Evolutionary conservation across 306 rosid species (phyloP).

Genomic region (Pyrus communis): DNA sequence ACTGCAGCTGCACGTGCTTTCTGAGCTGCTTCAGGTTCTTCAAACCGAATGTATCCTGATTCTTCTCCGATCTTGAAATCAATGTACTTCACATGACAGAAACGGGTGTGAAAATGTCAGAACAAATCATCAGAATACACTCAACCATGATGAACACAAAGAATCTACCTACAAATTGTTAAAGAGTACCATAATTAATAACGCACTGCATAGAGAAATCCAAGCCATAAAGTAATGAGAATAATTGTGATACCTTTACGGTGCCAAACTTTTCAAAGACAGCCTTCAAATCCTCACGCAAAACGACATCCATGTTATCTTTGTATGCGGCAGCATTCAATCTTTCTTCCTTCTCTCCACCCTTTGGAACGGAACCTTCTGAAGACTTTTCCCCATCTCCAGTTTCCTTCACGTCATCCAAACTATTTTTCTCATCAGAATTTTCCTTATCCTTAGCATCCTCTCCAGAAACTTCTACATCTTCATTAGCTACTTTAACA

Average conservation of each 20-base stretch:
- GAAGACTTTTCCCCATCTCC: constrained; percentile 28
- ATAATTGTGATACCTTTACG: constrained; percentile 49
- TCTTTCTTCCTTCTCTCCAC: constrained; percentile 33
- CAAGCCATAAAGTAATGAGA: background rate
- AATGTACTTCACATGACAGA: constrained; percentile 38
- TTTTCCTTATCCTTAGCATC: constrained; percentile 15
- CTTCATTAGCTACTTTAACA: constrained; percentile 8
- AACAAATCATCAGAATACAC: background rate
- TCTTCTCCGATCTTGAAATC: constrained; percentile 86
- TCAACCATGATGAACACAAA: background rate
- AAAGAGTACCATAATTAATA: background rate
- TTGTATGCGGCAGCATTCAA: constrained; percentile 29
- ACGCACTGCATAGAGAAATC: background rate
- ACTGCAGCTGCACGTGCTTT: constrained; percentile 90
- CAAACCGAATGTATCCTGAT: constrained; percentile 75
- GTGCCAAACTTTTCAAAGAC: constrained; percentile 65
- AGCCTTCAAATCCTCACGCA: constrained; percentile 78
- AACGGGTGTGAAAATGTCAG: constrained; percentile 6
- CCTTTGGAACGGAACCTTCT: constrained; percentile 25
- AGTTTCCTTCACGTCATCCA: constrained; percentile 33
- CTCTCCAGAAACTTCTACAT: constrained; percentile 24
- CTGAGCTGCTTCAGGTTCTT: constrained; percentile 73
- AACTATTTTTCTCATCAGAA: constrained; percentile 20
- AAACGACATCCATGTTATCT: constrained; percentile 66
- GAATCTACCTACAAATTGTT: background rate